Base-by-base conservation (phyloP, 768 basidiomycete species). In the Dioszegia aurantiaca region DNA sequence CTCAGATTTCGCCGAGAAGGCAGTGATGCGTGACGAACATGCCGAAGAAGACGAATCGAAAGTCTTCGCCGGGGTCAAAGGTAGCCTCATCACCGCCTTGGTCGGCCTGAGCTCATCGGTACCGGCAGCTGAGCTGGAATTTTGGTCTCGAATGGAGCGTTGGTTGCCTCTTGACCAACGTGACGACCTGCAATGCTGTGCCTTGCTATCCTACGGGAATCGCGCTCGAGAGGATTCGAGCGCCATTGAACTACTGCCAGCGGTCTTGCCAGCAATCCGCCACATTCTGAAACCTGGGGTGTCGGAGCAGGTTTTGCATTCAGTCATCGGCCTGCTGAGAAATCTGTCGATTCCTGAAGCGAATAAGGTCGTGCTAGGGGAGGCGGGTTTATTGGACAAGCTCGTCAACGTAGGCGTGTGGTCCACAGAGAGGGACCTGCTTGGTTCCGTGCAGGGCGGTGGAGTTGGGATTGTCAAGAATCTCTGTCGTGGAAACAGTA, bases 381-480 rank as follows among this genome's bases (percentile, higher is more conserved):
- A 84, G 27, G 84, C 84, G 12, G 82, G 82, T 21, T 79, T 93
- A 33, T 79, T 94, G 39, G 82, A 83, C 40, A 76, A 79, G 19
- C 80, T 93, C 21, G 77, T 82, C 5, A 76, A 77, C 30, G 88
- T 86, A 52, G 83, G 83, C 3, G 81, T 88, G 17, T 94, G 85
- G 84, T 82, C 82, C 43, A 82, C 84, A 59, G 83, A 83, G 60
- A 77, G 82, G n/a, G 89, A 94, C 73, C 85, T 91, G 81, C 86
- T 87, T 5, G 87, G 90, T 55, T 82, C 89, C 23, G 85, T 97
- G 0, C 94, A 98, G 75, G 80, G 91, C 5, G 85, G 85, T 46
- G 89, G 89, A 0, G 87, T 97, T 49, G 90, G 90, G 0, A 82
- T 90, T 8, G 83, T 87, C 17, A 99, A 97, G 76, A 89, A 94